phyloP scores from a whole-genome alignment of 306 rosid genomes.

The Dryas alaskensis region DNA sequence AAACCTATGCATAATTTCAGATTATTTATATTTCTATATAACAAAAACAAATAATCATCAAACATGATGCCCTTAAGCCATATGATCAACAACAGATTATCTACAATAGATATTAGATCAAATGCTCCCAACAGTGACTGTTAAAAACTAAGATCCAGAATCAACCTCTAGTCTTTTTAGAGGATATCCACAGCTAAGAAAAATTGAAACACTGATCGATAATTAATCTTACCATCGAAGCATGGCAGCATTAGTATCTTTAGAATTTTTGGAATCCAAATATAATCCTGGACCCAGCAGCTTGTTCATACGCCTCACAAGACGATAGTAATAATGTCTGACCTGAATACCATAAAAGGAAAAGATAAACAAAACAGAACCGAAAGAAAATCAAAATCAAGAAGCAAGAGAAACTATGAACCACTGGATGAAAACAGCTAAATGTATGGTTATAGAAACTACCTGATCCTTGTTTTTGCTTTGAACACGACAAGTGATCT shows the following conservation, averaged over 20 bases:
- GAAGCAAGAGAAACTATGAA: conserved; percentile 11
- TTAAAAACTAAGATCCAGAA: conserved; percentile 11
- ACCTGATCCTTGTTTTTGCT: conserved; percentile 98
- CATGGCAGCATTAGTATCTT: conserved; percentile 98
- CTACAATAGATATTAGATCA: not conserved
- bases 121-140: not conserved
- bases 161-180: not conserved
- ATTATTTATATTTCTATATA: conserved; percentile 7
- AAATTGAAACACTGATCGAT: not conserved
- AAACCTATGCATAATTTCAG: not conserved
- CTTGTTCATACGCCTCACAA: conserved; percentile 98
- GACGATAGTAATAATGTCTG: conserved; percentile 97
- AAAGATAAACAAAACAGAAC: not conserved
- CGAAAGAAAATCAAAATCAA: conserved; percentile 2
- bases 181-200: not conserved
- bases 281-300: conserved; percentile 88
- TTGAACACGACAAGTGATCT: conserved; percentile 89
- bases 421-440: not conserved
- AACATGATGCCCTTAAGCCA: conserved; percentile 7
- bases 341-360: conserved; percentile 47
- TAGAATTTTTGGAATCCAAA: conserved; percentile 87
- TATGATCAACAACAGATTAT: not conserved
- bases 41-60: not conserved
- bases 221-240: conserved; percentile 73
- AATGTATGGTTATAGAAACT: conserved; percentile 1